Base-by-base conservation (phyloP, 2,329 filamentous ascomycete genomes). In the Verticillium nubilum region DNA sequence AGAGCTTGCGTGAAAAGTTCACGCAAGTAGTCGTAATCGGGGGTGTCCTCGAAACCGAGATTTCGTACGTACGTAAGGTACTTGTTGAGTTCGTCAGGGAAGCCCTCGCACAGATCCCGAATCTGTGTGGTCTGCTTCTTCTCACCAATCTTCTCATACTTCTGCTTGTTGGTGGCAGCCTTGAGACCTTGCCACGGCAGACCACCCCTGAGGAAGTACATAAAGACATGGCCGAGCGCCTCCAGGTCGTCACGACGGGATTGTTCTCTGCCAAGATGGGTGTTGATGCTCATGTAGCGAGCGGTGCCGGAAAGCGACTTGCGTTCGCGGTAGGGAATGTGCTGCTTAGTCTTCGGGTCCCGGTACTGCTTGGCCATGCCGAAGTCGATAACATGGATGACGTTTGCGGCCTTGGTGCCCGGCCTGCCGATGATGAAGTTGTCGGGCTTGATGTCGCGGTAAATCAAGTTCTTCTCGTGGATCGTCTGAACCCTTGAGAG, bases 361-460 rank as follows among this genome's bases (percentile, higher is more conserved):
- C 95, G 89, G 76, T 98, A 99, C 75, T 98, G 95, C 81, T 99
- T 99, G 64, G 95, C 95, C 95, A 99, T 98, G 69, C 95, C 95
- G 70, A 99, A 99, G 76, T 99, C 95, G 69, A 99, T 93, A 37
- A 98, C 95, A 72, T 99, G 94, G 66, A 99, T 97, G 59, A 98
- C 92, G 74, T 97, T 98, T 70, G 93, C 91, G n/a, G 91, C 85
- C 79, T 98, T 98, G 62, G 92, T 93, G 68, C 88, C 89, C 0
- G 92, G 92, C 55, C 94, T 88, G 58, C 95, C 95, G 69, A 98
- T 97, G 64, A 99, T 85, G 79, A 99, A 98, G 81, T 99, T 99
- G 80, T 99, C 95, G 59, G 95, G 95, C 77, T 99, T 99, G 82
- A 99, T 98, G 73, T 99, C 95, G 67, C 95, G 89, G 78, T 99